phyloP scores from a whole-genome alignment of 1,139 yeast species.

The Nadsonia starkeyi-henricii region DNA sequence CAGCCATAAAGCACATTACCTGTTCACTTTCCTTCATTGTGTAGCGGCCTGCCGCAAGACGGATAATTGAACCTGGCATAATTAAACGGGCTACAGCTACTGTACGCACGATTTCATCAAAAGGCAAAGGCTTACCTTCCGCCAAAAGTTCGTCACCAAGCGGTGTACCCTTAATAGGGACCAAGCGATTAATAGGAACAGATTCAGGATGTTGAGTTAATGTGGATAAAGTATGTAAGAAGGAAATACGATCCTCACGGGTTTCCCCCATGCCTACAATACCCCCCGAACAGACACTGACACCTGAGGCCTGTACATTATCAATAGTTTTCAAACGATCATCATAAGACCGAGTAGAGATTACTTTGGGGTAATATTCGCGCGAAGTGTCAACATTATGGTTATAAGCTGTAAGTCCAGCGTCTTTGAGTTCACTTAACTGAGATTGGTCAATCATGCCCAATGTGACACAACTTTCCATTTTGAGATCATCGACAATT shows the following conservation, averaged over 20 bases:
- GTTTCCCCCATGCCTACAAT: conserved; percentile 70
- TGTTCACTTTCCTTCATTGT: conserved; percentile 73
- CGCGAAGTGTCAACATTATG: conserved; percentile 72
- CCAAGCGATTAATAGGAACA: conserved; percentile 64
- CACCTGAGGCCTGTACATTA: conserved; percentile 51
- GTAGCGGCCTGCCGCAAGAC: conserved; percentile 71
- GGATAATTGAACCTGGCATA: conserved; percentile 58
- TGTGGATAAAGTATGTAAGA: conserved; percentile 51
- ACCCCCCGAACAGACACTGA: conserved; percentile 68
- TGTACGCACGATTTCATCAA: conserved; percentile 52
- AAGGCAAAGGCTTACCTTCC: conserved; percentile 30
- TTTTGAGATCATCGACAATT: conserved; percentile 47
- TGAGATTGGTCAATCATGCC: conserved; percentile 63
- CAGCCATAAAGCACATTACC: conserved; percentile 61
- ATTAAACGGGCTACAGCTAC: conserved; percentile 62
- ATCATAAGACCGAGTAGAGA: conserved; percentile 55
- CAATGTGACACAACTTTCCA: conserved; percentile 70
- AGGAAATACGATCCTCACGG: conserved; percentile 54
- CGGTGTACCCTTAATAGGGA: conserved; percentile 72
- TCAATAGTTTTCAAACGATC: conserved; percentile 54
- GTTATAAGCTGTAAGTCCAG: conserved; percentile 70
- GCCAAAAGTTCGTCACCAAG: conserved; percentile 37
- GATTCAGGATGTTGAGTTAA: conserved; percentile 66
- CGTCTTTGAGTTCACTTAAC: conserved; percentile 41
- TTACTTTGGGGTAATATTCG: conserved; percentile 60